Base-by-base conservation (phyloP, 352 stramenopile genomes). In the Globisporangium spiculum region DNA sequence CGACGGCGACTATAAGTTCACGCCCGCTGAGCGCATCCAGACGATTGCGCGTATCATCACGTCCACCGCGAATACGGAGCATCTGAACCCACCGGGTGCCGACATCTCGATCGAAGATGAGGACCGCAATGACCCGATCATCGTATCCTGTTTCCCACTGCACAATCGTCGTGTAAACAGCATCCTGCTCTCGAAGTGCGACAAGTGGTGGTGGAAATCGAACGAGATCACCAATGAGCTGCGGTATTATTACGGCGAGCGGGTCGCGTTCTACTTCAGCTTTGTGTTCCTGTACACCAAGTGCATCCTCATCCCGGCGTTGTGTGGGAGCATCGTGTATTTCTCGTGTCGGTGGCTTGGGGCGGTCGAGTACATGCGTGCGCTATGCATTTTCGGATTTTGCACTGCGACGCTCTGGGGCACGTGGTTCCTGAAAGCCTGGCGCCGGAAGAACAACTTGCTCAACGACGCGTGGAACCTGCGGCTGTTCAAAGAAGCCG, bases 41-140 rank as follows among this genome's bases (percentile, higher is more conserved):
- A 93, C 88, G 0, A 95, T 95, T 48, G 88, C 84, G 5, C 88
- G 88, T n/a, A 95, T 95, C 65, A 91, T 95, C 65, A 92, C 88
- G 34, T 93, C 85, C 0, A 92, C 81, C 1, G 75, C 79, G 1
- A 88, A 91, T 60, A 72, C 83, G 26, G 79, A 90, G 59, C 78
- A 93, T 12, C 46, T 95, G 10, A 93, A 92, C 48, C 88, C 88
- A n/a, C 86, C 88, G 3, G 88, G 84, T 9, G 88, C 88, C 2
- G 80, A 80, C 18, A 94, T 95, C 34, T 87, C 81, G 7, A 81
- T 95, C 44, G 88, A 94, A 66, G 86, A 91, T 34, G 74, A 88
- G n/a, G 91, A 91, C 65, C 72, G 68, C 32, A 86, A 88, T 48
- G 88, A 95, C 34, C 75, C 79, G 4, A 86, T 94, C 52, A 93